Evolutionary conservation across 257 asterid genomes (phyloP), one percentile per base, ranked within the genome.

Genomic region (Scutellaria minor): DNA sequence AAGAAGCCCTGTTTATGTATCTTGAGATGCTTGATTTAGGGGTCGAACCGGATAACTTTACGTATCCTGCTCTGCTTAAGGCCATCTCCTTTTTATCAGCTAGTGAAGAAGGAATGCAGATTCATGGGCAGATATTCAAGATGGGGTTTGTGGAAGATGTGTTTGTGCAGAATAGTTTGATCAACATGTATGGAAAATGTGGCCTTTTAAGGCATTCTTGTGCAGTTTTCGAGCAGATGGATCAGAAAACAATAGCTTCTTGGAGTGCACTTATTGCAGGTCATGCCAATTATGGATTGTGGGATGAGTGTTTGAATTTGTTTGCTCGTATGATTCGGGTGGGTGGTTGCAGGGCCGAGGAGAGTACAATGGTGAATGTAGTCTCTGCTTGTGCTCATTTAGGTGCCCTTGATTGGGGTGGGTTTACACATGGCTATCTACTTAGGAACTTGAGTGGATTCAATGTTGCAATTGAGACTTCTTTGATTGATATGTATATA

Each of bases 251-350:
- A 4, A 64, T 84, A 11, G 96, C 94, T 85, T 89, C 98, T 61
- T 93, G 98, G 97, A 93, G 97, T 79, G 87, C 98, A 22, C 41
- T 93, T 1, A 81, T 93, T 37, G 85, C 92, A 45, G 88, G 86
- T 64, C 82, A 89, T 80, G 92, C 91, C 2, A 83, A 69, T 57
- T 44, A 61, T 60, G 87, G 92, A 46, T 62, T 81, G 83, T 89
- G 96, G 96, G 53, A 14, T 55, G 93, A 90, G 35, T 93, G 96
- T 70, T 77, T 93, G 45, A 6, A 67, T 59, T 66, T 93, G 13
- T 89, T 89, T 51, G 20, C 68, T 20, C 64, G 56, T 9, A 87
- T 93, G 97, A 83, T 72, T 45, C 12, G 15, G 14, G 86, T 81
- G 47, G 84, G 81, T 15, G 46, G 72, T 48, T 88, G 87, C 75